phyloP scores from a whole-genome alignment of 2,329 filamentous ascomycete species.

The Aspergillus pseudoterreus region DNA sequence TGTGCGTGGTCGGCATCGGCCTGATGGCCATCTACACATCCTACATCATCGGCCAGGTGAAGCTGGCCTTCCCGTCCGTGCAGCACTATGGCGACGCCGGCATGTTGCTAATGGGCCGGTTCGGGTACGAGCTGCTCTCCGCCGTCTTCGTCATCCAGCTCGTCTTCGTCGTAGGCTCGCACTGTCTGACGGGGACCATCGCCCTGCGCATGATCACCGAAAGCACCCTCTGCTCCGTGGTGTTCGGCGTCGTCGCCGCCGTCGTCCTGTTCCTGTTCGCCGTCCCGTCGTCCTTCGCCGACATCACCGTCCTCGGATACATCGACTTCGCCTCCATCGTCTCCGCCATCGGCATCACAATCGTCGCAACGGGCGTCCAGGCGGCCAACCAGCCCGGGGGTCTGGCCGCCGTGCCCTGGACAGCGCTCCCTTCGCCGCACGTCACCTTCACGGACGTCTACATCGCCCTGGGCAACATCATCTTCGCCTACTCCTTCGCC shows the following conservation, averaged over 20 bases:
- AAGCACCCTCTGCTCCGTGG: constrained; percentile 38
- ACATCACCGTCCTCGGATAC: constrained; percentile 37
- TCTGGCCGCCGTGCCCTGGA: constrained; percentile 25
- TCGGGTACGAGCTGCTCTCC: constrained; percentile 41
- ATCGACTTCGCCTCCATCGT: constrained; percentile 37
- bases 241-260: constrained; percentile 44
- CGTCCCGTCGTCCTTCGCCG: constrained; percentile 33
- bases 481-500: constrained; percentile 45
- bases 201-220: constrained; percentile 42
- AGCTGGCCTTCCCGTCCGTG: constrained; percentile 35
- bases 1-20: constrained; percentile 39
- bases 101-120: constrained; percentile 38
- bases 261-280: constrained; percentile 31
- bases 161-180: constrained; percentile 42
- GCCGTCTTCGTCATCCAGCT: constrained; percentile 43
- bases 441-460: constrained; percentile 32
- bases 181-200: constrained; percentile 45
- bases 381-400: constrained; percentile 20
- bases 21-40: constrained; percentile 43
- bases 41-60: constrained; percentile 39
- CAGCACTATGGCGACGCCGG: constrained; percentile 45
- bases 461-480: constrained; percentile 33
- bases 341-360: constrained; percentile 32
- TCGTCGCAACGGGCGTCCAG: constrained; percentile 31
- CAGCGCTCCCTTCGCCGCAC: constrained; percentile 25